Conservation (phyloP, 2,329 filamentous ascomycete genomes). For the Aspergillus sergii region DNA sequence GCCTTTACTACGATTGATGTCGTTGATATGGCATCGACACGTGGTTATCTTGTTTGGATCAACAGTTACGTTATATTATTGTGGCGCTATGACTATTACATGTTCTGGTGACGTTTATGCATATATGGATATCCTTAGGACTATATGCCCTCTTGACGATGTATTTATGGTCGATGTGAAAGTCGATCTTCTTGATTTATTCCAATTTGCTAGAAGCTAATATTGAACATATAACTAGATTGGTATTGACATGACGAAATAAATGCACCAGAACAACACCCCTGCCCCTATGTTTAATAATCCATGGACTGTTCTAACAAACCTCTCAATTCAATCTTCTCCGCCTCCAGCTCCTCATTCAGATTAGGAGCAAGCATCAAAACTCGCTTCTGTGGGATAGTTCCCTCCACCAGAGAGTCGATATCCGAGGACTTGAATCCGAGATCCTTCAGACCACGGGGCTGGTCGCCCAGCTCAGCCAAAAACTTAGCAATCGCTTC, state of each 20-base stretch:
- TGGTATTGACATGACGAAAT: neutral
- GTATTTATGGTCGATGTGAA: neutral
- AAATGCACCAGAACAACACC: neutral
- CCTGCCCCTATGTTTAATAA: constrained; percentile 41
- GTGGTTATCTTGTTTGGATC: neutral
- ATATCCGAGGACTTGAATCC: constrained; percentile 78
- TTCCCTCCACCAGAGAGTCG: constrained; percentile 86
- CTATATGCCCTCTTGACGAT: too few relatives aligned
- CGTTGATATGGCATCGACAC: neutral
- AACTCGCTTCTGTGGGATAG: constrained; percentile 87
- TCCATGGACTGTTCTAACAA: constrained; percentile 68
- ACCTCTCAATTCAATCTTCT: constrained; percentile 70
- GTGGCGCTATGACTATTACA: neutral
- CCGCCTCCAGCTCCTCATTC: constrained; percentile 67
- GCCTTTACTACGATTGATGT: neutral
- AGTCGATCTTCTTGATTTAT: neutral
- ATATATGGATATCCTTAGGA: too few relatives aligned
- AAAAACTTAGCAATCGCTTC: constrained; percentile 84
- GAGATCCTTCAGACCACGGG: constrained; percentile 77
- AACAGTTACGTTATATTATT: neutral
- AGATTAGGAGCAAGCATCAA: constrained; percentile 87
- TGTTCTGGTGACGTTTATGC: too few relatives aligned
- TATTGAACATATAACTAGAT: neutral
- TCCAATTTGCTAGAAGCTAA: neutral
- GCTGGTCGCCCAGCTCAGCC: constrained; percentile 83